Evolutionary conservation across 495 filamentous ascomycete genomes (phyloP), one percentile per base, ranked within the genome.

Genomic region (Cercophora scortea): DNA sequence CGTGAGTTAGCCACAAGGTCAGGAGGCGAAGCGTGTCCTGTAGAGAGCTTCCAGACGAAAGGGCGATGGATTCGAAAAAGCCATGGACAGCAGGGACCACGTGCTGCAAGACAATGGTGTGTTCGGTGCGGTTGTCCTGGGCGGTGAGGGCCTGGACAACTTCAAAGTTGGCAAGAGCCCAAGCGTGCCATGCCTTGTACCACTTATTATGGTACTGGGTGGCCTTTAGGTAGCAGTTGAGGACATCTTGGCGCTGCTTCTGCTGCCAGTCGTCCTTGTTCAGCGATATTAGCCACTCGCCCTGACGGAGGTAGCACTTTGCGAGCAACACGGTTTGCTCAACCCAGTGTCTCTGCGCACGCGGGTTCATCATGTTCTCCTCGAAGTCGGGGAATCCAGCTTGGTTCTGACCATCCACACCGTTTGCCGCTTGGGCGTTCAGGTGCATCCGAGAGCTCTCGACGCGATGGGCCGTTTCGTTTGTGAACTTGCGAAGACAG

Each of bases 121-220:
- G 51, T 18, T 67, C 81, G 17, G 80, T 71, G 8, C 74, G 73
- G 34, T 80, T 82, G 13, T 87, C 69, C 44, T 58, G 74, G 45
- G 83, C 70, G 25, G 80, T 78, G 51, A 92, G 77, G 3, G 86
- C 80, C 50, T 88, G 95, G 25, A 97, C 91, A 40, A 97, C 91
- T 66, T 99, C 92, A 61, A 97, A 99, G 65, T 99, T 99, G 15
- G 94, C 93, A 41, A 97, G 72, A n/a, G 93, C 93, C 93, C 94
- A 99, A 4, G 93, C 84, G 66, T 99, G 93, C 93, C 93, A 99
- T 16, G 93, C 93, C 69, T 97, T 99, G 70, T 99, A 97, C 77
- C 91, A 99, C 50, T 86, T 83, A 43, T 85, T 83, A 57, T 97
- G 88, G 70, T 94, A 95, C 19, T 87, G 82, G 0, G 93, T 97